phyloP scores from a whole-genome alignment of 2,329 filamentous ascomycete species.

The Drechmeria coniospora region DNA sequence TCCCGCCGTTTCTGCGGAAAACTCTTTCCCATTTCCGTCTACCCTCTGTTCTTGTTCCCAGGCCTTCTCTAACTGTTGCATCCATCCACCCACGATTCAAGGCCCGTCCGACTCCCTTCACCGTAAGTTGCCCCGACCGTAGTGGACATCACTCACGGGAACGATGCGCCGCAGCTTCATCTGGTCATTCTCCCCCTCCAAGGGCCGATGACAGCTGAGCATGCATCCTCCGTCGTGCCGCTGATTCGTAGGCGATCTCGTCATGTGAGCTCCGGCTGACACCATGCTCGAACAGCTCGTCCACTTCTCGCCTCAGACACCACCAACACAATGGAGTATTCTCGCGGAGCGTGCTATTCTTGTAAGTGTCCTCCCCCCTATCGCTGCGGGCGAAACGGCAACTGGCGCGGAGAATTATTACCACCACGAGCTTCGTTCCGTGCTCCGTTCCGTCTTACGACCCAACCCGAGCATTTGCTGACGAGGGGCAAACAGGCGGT shows the following conservation, averaged over 20 bases:
- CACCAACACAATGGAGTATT: slow-evolving; percentile 24
- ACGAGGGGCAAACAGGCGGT: slow-evolving; percentile 39
- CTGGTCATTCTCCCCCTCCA: too few relatives aligned
- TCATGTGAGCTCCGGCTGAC: not conserved
- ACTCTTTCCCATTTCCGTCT: slow-evolving; percentile 10
- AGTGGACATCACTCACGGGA: too few relatives aligned
- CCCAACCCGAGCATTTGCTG: not conserved
- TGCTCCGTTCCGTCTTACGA: too few relatives aligned
- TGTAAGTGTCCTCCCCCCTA: slow-evolving; percentile 21
- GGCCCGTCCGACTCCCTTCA: not conserved
- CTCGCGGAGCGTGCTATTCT: slow-evolving; percentile 34
- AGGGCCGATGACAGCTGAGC: too few relatives aligned
- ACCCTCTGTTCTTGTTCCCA: slow-evolving; percentile 1
- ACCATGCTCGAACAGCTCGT: not conserved
- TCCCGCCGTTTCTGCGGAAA: slow-evolving; percentile 9
- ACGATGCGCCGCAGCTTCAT: too few relatives aligned
- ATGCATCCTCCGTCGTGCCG: too few relatives aligned
- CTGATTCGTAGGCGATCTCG: too few relatives aligned
- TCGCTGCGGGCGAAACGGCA: not conserved
- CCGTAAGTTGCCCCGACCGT: not conserved
- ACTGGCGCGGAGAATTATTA: not conserved
- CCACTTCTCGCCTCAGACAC: not conserved
- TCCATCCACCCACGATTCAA: not conserved
- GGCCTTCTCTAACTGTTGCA: not conserved
- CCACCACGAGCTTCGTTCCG: not conserved